These are phyloP conservation scores for Nigrograna mackinnonii DNA, from an alignment of 2,329 filamentous ascomycete species.

Conservation along the genomic window DNA sequence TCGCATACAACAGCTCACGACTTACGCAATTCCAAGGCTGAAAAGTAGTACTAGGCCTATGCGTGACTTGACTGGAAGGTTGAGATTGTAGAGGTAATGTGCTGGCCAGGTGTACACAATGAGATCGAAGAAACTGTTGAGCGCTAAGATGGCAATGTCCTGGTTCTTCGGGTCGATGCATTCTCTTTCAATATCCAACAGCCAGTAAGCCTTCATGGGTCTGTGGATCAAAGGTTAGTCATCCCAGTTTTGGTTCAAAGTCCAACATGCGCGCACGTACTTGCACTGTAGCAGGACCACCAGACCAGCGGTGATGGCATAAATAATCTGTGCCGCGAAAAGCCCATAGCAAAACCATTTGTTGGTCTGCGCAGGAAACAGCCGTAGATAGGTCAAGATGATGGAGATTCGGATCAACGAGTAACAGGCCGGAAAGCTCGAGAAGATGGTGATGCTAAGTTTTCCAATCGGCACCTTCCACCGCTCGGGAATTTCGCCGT, in stretches of 20 bases:
- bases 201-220: conserved; percentile 11
- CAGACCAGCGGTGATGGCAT: neutral
- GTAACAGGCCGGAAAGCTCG: neutral
- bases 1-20: too few species aligned
- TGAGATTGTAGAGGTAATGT: conserved; percentile 20
- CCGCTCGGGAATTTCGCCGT: neutral
- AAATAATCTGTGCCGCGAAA: conserved; percentile 6
- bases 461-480: neutral
- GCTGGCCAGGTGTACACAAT: conserved; percentile 20
- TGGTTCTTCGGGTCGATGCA: conserved; percentile 14
- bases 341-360: conserved; percentile 14
- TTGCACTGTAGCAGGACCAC: neutral
- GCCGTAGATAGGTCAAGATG: conserved; percentile 12
- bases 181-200: conserved; percentile 3
- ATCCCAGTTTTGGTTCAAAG: neutral
- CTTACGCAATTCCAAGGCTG: conserved; percentile 14
- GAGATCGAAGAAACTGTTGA: conserved; percentile 19
- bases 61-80: conserved; percentile 13
- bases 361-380: conserved; percentile 15
- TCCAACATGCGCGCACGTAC: too few species aligned
- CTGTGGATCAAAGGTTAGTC: too few species aligned
- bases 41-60: conserved; percentile 14
- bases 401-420: conserved; percentile 7
- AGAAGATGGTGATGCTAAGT: neutral
- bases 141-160: conserved; percentile 10